Conservation (phyloP, 2,329 filamentous ascomycete genomes). For the Helminthosporium solani region DNA sequence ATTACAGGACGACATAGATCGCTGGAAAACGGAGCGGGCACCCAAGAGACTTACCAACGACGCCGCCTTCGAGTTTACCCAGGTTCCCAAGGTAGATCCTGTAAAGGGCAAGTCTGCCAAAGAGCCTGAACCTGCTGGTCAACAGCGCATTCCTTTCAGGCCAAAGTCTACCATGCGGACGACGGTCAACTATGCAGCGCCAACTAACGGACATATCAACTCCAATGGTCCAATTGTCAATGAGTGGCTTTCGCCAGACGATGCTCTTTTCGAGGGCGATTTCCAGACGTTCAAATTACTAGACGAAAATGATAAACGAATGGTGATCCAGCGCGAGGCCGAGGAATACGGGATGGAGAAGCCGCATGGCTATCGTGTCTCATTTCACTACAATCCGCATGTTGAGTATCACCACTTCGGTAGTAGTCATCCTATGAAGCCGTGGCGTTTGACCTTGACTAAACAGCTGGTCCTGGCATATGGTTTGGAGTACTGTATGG, state of each 20-base stretch:
- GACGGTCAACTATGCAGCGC: conserved; percentile 12
- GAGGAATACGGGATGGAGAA: conserved; percentile 69
- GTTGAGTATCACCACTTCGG: conserved; percentile 98
- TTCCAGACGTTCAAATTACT: conserved; percentile 36
- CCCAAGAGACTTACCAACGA: neutral
- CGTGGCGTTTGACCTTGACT: conserved; percentile 91
- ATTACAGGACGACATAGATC: conserved; percentile 12
- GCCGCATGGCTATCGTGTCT: conserved; percentile 86
- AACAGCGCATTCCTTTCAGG: neutral
- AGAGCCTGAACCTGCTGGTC: neutral
- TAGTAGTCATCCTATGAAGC: conserved; percentile 97
- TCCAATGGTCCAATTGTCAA: conserved; percentile 30
- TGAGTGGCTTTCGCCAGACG: conserved; percentile 35
- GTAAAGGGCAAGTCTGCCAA: neutral
- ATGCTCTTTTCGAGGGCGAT: conserved; percentile 25
- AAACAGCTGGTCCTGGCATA: conserved; percentile 94
- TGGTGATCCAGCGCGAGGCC: conserved; percentile 55
- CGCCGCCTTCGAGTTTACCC: neutral
- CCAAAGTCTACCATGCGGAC: conserved; percentile 18
- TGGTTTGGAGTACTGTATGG: conserved; percentile 95
- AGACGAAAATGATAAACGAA: conserved; percentile 44
- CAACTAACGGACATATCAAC: conserved; percentile 24
- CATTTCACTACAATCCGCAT: conserved; percentile 90
- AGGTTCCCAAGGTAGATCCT: neutral
- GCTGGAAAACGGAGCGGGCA: conserved; percentile 15